These are phyloP conservation scores for Mrakiaceae sp. DNA, from an alignment of 1,284 basidiomycete genomes.

Conservation along the genomic window DNA sequence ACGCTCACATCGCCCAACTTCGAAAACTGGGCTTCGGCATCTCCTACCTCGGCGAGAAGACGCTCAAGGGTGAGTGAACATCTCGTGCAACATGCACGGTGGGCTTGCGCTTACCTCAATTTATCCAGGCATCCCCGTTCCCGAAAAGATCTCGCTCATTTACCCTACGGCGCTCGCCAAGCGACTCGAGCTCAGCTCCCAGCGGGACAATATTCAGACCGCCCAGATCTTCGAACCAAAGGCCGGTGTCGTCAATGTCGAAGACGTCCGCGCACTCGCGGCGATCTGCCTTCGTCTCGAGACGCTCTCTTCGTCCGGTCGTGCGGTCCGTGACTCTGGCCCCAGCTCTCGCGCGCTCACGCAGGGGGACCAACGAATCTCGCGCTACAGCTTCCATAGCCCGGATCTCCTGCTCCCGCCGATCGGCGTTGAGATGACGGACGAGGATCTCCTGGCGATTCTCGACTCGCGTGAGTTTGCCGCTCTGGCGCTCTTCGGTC, in stretches of 20 bases:
- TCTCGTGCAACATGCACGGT: neutral
- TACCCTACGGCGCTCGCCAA: slow-evolving; percentile 69
- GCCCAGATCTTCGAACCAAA: slow-evolving; percentile 43
- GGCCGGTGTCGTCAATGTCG: slow-evolving; percentile 55
- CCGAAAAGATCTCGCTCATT: slow-evolving; percentile 72
- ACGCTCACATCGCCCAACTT: slow-evolving; percentile 34
- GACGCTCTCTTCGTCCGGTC: slow-evolving; percentile 55
- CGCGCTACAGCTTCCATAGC: slow-evolving; percentile 36
- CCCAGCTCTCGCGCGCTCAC: slow-evolving; percentile 12
- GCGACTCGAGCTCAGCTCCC: slow-evolving; percentile 49
- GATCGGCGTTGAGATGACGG: slow-evolving; percentile 59
- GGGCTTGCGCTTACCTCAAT: neutral
- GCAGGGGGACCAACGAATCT: slow-evolving; percentile 21
- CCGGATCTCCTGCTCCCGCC: slow-evolving; percentile 57
- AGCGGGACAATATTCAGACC: slow-evolving; percentile 40
- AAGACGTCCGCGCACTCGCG: slow-evolving; percentile 66
- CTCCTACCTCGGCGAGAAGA: slow-evolving; percentile 72
- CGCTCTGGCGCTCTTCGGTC: neutral
- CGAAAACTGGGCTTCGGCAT: slow-evolving; percentile 63
- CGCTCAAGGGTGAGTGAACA: slow-evolving; percentile 52
- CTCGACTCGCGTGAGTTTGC: slow-evolving; percentile 46
- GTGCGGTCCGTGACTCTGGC: slow-evolving; percentile 21
- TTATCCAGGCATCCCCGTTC: slow-evolving; percentile 37
- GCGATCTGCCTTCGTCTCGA: slow-evolving; percentile 72
- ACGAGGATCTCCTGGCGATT: slow-evolving; percentile 60